Evolutionary conservation across 768 basidiomycete genomes (phyloP).

Genomic region (Podaxis pistillaris): DNA sequence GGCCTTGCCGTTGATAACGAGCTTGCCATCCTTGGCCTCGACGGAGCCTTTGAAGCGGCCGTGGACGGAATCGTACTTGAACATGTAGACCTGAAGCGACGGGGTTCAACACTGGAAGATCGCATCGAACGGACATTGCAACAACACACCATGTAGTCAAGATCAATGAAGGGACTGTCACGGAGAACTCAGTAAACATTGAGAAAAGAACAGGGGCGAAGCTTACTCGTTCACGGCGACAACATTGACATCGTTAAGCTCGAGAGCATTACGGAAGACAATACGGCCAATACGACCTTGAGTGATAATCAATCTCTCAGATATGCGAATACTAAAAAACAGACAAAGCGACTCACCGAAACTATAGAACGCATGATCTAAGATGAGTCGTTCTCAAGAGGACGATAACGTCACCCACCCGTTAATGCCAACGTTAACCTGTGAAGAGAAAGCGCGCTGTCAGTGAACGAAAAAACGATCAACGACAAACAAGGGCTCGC

Average conservation of each 20-base stretch:
- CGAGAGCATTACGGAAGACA: slow-evolving; percentile 91
- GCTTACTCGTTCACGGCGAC: slow-evolving; percentile 93
- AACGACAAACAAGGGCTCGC: slow-evolving; percentile 15
- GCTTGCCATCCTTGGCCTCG: slow-evolving; percentile 71
- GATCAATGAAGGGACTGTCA: slow-evolving; percentile 91
- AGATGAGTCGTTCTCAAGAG: not conserved
- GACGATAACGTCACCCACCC: slow-evolving; percentile 50
- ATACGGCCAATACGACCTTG: slow-evolving; percentile 99
- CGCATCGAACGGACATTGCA: not conserved
- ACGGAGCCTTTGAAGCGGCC: slow-evolving; percentile 88
- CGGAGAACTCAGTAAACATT: slow-evolving; percentile 1
- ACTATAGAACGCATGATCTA: slow-evolving; percentile 36
- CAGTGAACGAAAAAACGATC: not conserved
- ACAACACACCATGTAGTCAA: slow-evolving; percentile 85
- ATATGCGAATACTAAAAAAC: not conserved
- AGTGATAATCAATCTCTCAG: slow-evolving; percentile 10
- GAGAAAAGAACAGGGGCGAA: not conserved
- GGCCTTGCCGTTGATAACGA: slow-evolving; percentile 75
- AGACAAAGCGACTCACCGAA: slow-evolving; percentile 58
- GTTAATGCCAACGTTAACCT: slow-evolving; percentile 95
- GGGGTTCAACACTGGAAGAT: not conserved
- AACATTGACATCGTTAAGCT: slow-evolving; percentile 72
- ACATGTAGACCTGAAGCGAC: slow-evolving; percentile 85
- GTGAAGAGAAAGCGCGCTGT: not conserved
- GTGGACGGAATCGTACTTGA: slow-evolving; percentile 96